Conservation (phyloP, 768 basidiomycete genomes). For the Termitomyces sp. region DNA sequence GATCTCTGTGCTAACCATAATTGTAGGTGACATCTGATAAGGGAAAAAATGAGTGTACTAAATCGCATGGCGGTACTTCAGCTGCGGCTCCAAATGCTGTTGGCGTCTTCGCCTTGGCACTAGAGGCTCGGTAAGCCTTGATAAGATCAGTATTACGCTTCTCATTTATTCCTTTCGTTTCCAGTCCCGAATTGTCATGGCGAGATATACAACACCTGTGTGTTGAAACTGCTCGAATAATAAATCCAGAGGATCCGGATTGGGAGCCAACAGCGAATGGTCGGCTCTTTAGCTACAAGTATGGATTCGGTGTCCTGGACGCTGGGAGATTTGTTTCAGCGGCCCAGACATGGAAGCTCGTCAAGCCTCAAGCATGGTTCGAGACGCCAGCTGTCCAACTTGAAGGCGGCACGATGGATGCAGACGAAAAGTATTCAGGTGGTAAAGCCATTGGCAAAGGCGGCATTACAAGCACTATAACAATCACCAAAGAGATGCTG, state of each 20-base stretch:
- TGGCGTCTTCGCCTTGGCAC: conserved; percentile 87
- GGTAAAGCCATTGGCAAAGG: conserved; percentile 61
- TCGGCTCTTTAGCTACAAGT: conserved; percentile 77
- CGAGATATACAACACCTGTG: conserved; percentile 92
- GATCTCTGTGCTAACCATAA: conserved; percentile 12
- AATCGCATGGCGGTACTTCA: conserved; percentile 90
- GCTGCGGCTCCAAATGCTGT: conserved; percentile 97
- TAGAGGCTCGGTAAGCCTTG: conserved; percentile 73
- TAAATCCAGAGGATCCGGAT: conserved; percentile 89
- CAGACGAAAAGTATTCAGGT: conserved; percentile 47
- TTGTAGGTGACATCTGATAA: conserved; percentile 89
- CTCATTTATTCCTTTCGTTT: conserved; percentile 5
- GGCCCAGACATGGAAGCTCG: conserved; percentile 76
- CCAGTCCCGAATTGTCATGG: conserved; percentile 92
- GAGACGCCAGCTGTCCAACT: conserved; percentile 69
- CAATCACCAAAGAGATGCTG: conserved; percentile 64
- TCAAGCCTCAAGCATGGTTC: conserved; percentile 94
- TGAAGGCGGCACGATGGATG: conserved; percentile 53
- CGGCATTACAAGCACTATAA: conserved; percentile 62
- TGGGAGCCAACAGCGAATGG: conserved; percentile 84
- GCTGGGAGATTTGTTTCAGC: conserved; percentile 77
- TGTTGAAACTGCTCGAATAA: conserved; percentile 65
- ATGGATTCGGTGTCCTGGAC: conserved; percentile 89
- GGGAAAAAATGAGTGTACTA: conserved; percentile 77
- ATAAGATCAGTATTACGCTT: not conserved